Percentiles rank a stretch among this genome's conserved stretches.
Conservation (phyloP, 2,329 filamentous ascomycete genomes). For the Colletotrichum sp. region DNA sequence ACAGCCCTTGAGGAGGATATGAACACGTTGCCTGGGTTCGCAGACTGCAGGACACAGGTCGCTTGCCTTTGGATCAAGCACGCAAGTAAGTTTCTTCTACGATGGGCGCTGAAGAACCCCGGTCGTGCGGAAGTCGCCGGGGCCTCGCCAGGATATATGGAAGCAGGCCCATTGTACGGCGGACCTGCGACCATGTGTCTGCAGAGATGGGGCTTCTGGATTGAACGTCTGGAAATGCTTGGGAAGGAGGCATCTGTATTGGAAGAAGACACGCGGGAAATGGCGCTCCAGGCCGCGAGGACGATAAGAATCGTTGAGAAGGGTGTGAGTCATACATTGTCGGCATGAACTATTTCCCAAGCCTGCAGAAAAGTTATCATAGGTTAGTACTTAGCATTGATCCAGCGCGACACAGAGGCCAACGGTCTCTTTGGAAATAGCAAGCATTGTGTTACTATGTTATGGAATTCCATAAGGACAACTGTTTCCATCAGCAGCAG, state of each 20-base stretch:
- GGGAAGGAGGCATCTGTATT: not conserved
- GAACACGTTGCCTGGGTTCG: not conserved
- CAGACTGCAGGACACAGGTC: not conserved
- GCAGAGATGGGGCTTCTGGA: not conserved
- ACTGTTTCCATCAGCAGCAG: not conserved
- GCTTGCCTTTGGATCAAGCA: not conserved
- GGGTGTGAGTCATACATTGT: not conserved
- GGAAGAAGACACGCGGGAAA: not conserved
- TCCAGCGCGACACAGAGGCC: not conserved
- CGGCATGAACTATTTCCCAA: not conserved
- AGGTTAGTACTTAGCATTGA: not conserved
- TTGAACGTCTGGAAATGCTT: not conserved
- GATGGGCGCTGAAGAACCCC: not conserved
- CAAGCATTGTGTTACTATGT: not conserved
- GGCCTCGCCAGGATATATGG: not conserved
- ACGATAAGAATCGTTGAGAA: not conserved
- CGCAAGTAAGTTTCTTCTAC: not conserved
- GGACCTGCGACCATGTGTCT: not conserved
- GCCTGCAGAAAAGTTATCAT: not conserved
- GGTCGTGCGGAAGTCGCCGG: not conserved
- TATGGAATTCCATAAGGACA: not conserved
- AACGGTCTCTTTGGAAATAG: not conserved
- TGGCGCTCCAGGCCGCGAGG: not conserved
- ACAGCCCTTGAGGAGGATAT: not conserved
- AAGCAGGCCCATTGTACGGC: not conserved